Evolutionary conservation across 345 rosid genomes (phyloP), one percentile per base, ranked within the genome.

Genomic region (Xanthoceras sorbifolium): DNA sequence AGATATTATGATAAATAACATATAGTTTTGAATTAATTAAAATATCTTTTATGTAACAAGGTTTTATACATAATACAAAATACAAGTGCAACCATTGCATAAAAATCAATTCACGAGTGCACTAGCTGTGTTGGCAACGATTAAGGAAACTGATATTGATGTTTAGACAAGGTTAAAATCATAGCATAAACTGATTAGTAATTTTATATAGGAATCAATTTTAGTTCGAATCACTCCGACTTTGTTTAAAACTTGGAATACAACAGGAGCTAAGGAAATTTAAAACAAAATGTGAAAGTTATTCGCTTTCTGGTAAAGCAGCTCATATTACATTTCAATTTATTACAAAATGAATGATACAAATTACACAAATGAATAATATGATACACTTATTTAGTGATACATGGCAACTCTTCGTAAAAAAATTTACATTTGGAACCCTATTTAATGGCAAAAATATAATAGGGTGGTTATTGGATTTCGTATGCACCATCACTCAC

Each of bases 281-380:
- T 20, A 8, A 18, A 48, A 44, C 29, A 42, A 20, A 29, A 70
- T 40, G 36, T 17, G 72, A 6, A 1, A 42, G 34, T 23, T 14
- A 23, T 22, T 44, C 71, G 42, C 54, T 0, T 2, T 7, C 20
- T 7, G 22, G 14, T 9, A 5, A 59, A 59, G 22, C 22, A 59
- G 12, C 28, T 34, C 36, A 59, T 9, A 2, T 15, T 38, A 60
- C 25, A 28, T 20, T 38, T 36, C 54, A 8, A 3, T 55, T 42
- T 18, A 11, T 62, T 4, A 14, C 29, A 74, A 42, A 31, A 32
- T 67, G 69, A 59, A 65, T 60, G 69, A 59, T 64, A 64, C 70
- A 64, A n/a, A 46, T 48, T 18, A 28, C 22, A 61, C 14, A 3
- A 70, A 71, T 71, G 20, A 26, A 57, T 57, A 57, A 57, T 23